phyloP scores from a whole-genome alignment of 805 yeast species.

The Saturnispora bothae region DNA sequence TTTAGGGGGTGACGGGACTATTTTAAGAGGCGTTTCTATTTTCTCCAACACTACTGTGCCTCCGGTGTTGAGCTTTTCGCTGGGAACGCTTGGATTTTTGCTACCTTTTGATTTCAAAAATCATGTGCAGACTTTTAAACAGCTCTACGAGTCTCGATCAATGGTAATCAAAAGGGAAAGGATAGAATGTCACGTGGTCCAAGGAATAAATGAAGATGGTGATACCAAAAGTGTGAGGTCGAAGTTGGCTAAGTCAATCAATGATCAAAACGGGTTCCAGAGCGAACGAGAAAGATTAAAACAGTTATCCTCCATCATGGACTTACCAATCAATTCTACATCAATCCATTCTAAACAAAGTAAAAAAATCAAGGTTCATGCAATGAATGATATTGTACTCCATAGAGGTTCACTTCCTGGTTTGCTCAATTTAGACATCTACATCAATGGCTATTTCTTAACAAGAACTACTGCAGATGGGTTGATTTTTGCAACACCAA shows the following conservation, averaged over 20 bases:
- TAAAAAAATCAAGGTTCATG: constrained; percentile 34
- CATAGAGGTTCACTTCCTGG: constrained; percentile 88
- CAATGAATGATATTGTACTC: constrained; percentile 85
- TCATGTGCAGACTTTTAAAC: constrained; percentile 47
- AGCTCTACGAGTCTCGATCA: constrained; percentile 59
- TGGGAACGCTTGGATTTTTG: constrained; percentile 86
- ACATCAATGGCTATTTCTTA: constrained; percentile 70
- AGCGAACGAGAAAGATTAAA: constrained; percentile 10
- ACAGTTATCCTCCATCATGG: constrained; percentile 10
- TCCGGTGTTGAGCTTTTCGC: constrained; percentile 77
- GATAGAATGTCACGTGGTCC: constrained; percentile 61
- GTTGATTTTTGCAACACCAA: constrained; percentile 74
- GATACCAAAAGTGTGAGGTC: constrained; percentile 2
- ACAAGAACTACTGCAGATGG: constrained; percentile 94
- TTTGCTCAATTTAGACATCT: constrained; percentile 73
- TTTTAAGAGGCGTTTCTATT: constrained; percentile 69
- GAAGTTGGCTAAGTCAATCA: constrained; percentile 3
- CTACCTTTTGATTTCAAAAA: constrained; percentile 74
- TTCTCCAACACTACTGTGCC: constrained; percentile 70
- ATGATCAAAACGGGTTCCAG: constrained; percentile 1
- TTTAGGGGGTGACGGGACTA: constrained; percentile 96
- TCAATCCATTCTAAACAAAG: constrained; percentile 12
- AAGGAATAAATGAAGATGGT: constrained; percentile 1
- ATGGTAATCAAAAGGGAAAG: constrained; percentile 68
- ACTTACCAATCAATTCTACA: constrained; percentile 12